Evolutionary conservation across 2,329 filamentous ascomycete species (phyloP).

Genomic region (Epichloe festucae): DNA sequence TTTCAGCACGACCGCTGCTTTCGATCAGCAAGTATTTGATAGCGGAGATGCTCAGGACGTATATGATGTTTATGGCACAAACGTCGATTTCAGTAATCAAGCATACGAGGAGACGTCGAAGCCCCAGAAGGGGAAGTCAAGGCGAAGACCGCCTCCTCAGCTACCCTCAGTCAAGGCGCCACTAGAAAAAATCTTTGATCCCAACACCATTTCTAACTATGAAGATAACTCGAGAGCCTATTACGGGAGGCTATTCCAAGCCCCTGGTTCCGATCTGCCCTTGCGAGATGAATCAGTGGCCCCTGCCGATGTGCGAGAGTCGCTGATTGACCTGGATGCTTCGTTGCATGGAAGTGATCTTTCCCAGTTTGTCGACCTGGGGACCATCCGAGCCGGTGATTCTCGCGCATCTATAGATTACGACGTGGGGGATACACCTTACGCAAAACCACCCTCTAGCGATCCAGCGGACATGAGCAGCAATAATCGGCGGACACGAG

Average conservation of each 20-base stretch:
- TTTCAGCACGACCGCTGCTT: slow-evolving; percentile 52
- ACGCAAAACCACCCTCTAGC: slow-evolving; percentile 38
- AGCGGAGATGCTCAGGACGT: slow-evolving; percentile 44
- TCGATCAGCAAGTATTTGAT: slow-evolving; percentile 44
- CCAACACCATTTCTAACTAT: slow-evolving; percentile 51
- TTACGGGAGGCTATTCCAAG: slow-evolving; percentile 36
- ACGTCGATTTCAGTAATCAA: slow-evolving; percentile 37
- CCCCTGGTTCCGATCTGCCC: slow-evolving; percentile 40
- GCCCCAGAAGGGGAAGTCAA: slow-evolving; percentile 38
- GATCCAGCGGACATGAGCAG: slow-evolving; percentile 43
- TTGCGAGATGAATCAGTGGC: slow-evolving; percentile 41
- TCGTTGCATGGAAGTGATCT: slow-evolving; percentile 43
- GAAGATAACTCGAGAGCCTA: slow-evolving; percentile 50
- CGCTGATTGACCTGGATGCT: slow-evolving; percentile 51
- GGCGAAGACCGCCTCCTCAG: slow-evolving; percentile 44
- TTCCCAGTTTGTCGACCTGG: slow-evolving; percentile 47
- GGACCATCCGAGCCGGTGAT: slow-evolving; percentile 41
- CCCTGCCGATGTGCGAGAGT: slow-evolving; percentile 41
- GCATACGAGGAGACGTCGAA: slow-evolving; percentile 36
- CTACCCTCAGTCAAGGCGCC: slow-evolving; percentile 45
- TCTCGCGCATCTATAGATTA: slow-evolving; percentile 36
- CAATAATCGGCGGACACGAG: slow-evolving; percentile 36
- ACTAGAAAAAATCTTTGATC: slow-evolving; percentile 52
- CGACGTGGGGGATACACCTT: slow-evolving; percentile 30
- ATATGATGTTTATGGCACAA: slow-evolving; percentile 46